phyloP scores from a whole-genome alignment of 768 basidiomycete species.

The Austroboletus festivus region DNA sequence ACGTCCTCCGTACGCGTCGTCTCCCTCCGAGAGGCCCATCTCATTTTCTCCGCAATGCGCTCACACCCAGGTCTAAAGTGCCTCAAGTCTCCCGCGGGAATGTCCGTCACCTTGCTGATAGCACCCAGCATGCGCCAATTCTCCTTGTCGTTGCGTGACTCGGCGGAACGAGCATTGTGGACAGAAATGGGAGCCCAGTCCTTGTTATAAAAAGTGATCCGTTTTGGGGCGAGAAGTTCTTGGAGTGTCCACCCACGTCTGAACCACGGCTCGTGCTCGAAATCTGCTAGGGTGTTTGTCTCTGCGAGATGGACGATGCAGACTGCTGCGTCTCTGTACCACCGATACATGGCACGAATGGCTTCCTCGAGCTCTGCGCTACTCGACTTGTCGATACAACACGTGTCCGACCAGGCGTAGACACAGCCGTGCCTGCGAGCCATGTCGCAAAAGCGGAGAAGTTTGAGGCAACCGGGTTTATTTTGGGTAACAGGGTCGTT shows the following conservation, averaged over 20 bases:
- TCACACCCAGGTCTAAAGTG: conserved; percentile 6
- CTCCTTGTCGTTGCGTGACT: conserved; percentile 5
- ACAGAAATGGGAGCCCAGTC: background rate
- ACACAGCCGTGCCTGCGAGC: too few species aligned
- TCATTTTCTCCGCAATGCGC: conserved; percentile 13
- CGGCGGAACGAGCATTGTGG: background rate
- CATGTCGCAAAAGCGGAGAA: too few species aligned
- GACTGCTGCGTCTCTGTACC: conserved; percentile 8
- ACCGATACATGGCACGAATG: conserved; percentile 8
- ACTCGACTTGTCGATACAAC: conserved; percentile 15
- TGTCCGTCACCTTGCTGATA: conserved; percentile 2
- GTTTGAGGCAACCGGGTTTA: too few species aligned
- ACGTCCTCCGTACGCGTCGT: conserved; percentile 11
- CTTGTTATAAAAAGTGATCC: conserved; percentile 6
- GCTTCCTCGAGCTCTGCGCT: conserved; percentile 14
- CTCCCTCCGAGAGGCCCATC: conserved; percentile 10
- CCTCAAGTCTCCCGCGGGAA: conserved; percentile 5
- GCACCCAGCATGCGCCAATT: conserved; percentile 5
- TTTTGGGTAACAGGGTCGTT: too few species aligned
- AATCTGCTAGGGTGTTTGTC: conserved; percentile 1
- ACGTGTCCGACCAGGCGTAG: conserved; percentile 13
- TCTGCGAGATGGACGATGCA: conserved; percentile 9
- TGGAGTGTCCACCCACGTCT: conserved; percentile 12
- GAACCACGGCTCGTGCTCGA: conserved; percentile 12
- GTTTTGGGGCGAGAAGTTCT: conserved; percentile 8